phyloP scores from a whole-genome alignment of 768 basidiomycete species.

The Tricholoma sp. region DNA sequence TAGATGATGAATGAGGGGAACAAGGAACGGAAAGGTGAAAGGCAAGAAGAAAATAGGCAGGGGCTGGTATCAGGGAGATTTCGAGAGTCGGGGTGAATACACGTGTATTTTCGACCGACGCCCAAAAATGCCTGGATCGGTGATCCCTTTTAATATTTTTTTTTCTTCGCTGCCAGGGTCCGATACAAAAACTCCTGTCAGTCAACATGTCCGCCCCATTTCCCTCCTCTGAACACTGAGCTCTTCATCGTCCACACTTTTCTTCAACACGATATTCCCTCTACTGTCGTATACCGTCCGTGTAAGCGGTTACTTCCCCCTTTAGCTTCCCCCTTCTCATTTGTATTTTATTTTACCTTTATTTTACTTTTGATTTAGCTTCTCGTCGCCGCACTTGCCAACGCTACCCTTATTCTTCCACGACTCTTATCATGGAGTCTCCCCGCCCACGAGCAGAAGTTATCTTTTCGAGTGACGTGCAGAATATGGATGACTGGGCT shows the following conservation, averaged over 20 bases:
- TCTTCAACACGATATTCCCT: not conserved
- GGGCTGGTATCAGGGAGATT: constrained; percentile 24
- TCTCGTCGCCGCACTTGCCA: constrained; percentile 5
- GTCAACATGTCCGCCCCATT: constrained; percentile 24
- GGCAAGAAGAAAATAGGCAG: constrained; percentile 6
- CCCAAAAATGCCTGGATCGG: constrained; percentile 30
- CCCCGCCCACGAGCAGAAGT: constrained; percentile 45
- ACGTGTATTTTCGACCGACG: constrained; percentile 75
- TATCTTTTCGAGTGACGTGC: constrained; percentile 75
- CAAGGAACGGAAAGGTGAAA: not conserved
- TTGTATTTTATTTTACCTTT: not conserved
- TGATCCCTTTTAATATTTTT: constrained; percentile 46
- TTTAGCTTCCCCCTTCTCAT: constrained; percentile 15
- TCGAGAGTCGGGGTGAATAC: constrained; percentile 56
- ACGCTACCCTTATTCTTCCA: constrained; percentile 7
- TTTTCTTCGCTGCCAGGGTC: constrained; percentile 50
- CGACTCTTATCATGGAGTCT: constrained; percentile 22
- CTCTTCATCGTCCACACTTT: constrained; percentile 21
- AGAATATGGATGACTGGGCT: constrained; percentile 82
- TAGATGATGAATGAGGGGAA: not conserved
- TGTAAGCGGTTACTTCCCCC: constrained; percentile 10
- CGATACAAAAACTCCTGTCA: constrained; percentile 40
- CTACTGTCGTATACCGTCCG: constrained; percentile 9
- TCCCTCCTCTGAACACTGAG: constrained; percentile 20
- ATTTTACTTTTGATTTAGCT: constrained; percentile 1